Conservation (phyloP, 192 early-diverging fungal species). For the Entophlyctis luteolus region DNA sequence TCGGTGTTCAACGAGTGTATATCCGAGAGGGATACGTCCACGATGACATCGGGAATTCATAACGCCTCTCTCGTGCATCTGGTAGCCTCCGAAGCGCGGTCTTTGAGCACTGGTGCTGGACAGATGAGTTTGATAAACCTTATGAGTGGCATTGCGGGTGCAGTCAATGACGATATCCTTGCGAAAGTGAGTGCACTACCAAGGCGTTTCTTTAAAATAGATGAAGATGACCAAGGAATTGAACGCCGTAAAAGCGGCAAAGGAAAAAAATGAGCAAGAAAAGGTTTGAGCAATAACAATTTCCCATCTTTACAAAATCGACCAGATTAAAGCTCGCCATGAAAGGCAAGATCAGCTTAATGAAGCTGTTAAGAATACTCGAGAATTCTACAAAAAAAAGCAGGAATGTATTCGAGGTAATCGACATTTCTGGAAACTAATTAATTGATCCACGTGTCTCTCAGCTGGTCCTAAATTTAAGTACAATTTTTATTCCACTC, state of each 20-base stretch:
- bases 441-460: background rate
- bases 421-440: background rate
- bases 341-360: background rate
- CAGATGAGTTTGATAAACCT: background rate
- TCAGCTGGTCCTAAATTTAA: constrained; percentile 15
- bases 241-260: background rate
- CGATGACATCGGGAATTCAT: background rate
- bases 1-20: constrained; percentile 12
- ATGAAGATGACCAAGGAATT: constrained; percentile 10
- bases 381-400: constrained; percentile 1
- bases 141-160: background rate
- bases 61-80: background rate
- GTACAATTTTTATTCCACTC: constrained; percentile 10
- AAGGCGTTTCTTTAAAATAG: no score
- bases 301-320: background rate
- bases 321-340: background rate
- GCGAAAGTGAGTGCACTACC: background rate
- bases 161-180: background rate
- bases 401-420: constrained; percentile 18
- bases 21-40: background rate
- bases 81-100: background rate
- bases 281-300: background rate
- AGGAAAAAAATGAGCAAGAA: constrained; percentile 6
- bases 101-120: background rate
- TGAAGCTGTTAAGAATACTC: background rate